Evolutionary conservation across 1,139 yeast genomes (phyloP).

Genomic region (Scheffersomyces quercinus): DNA sequence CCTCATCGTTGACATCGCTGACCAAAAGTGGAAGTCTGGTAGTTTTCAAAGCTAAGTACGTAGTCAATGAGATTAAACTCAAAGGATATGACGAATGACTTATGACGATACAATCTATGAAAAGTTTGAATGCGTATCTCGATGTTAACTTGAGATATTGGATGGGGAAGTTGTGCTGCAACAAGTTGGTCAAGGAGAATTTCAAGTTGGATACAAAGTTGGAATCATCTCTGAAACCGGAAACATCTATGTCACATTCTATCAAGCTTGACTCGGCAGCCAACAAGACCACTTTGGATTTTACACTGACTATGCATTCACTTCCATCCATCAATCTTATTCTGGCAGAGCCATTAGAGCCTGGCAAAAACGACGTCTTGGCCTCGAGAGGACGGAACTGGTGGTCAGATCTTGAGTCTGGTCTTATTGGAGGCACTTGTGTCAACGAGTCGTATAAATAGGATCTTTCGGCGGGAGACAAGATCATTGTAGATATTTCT

Average conservation of each 20-base stretch:
- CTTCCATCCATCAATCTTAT: slow-evolving; percentile 84
- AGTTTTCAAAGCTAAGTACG: slow-evolving; percentile 77
- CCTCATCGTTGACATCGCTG: slow-evolving; percentile 58
- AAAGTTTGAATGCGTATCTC: slow-evolving; percentile 73
- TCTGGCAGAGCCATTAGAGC: slow-evolving; percentile 90
- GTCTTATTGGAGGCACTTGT: slow-evolving; percentile 65
- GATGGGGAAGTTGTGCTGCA: slow-evolving; percentile 50
- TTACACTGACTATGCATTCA: slow-evolving; percentile 88
- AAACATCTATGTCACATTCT: slow-evolving; percentile 75
- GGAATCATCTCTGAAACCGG: slow-evolving; percentile 71
- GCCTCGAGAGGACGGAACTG: slow-evolving; percentile 90
- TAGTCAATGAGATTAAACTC: slow-evolving; percentile 73
- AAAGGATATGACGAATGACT: slow-evolving; percentile 72
- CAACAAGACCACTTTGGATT: slow-evolving; percentile 74
- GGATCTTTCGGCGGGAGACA: slow-evolving; percentile 86
- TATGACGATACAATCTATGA: slow-evolving; percentile 74
- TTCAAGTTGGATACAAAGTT: slow-evolving; percentile 59
- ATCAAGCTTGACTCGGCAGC: slow-evolving; percentile 48
- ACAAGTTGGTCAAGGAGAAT: slow-evolving; percentile 49
- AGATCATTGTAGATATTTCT: slow-evolving; percentile 42
- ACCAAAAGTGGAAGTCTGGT: slow-evolving; percentile 73
- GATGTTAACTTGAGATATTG: slow-evolving; percentile 61
- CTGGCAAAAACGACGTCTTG: slow-evolving; percentile 74
- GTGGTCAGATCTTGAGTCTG: slow-evolving; percentile 72
- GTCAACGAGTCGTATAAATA: slow-evolving; percentile 74